Conservation (phyloP, 192 early-diverging fungal species). For the Phycomyces blakesleeanus region DNA sequence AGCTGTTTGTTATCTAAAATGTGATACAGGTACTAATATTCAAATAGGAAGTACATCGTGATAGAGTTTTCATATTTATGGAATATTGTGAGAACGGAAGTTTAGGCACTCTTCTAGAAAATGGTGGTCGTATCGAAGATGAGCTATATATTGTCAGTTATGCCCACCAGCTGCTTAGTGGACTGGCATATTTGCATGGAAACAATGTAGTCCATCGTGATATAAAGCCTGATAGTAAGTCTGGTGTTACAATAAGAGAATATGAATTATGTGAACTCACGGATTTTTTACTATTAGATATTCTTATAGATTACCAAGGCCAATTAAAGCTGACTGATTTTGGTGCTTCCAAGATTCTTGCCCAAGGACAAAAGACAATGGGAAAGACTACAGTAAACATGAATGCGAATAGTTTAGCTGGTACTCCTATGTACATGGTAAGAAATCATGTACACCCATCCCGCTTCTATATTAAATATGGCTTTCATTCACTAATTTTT, state of each 20-base stretch:
- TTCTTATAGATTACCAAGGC: constrained; percentile 73
- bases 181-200: constrained; percentile 79
- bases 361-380: constrained; percentile 66
- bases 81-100: constrained; percentile 82
- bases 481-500: too few relatives aligned
- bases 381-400: constrained; percentile 44
- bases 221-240: constrained; percentile 78
- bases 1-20: not conserved
- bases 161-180: constrained; percentile 79
- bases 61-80: constrained; percentile 89
- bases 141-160: constrained; percentile 69
- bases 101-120: constrained; percentile 69
- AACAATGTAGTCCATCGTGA: constrained; percentile 88
- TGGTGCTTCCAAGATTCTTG: constrained; percentile 85
- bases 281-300: constrained; percentile 42
- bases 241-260: not conserved
- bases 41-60: constrained; percentile 75
- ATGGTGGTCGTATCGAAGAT: constrained; percentile 75
- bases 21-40: not conserved
- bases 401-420: constrained; percentile 59
- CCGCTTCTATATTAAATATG: too few relatives aligned
- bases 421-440: constrained; percentile 65
- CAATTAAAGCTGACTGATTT: constrained; percentile 86
- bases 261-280: not conserved
- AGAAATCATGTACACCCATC: too few relatives aligned